phyloP scores from a whole-genome alignment of 1,139 yeast genomes.

The Wickerhamomyces sp. region DNA sequence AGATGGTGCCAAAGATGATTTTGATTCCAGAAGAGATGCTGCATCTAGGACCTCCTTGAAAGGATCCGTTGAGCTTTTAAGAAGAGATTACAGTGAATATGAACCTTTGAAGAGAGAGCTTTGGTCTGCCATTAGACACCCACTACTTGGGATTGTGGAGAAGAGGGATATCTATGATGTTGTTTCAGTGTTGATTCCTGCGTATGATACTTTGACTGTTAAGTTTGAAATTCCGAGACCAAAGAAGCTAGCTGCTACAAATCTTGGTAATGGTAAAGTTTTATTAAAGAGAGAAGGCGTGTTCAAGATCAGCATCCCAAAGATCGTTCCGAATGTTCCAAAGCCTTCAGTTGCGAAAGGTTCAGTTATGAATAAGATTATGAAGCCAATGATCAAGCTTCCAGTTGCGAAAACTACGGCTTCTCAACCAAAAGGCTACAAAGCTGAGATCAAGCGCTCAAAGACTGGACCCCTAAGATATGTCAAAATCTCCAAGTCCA shows the following conservation, averaged over 20 bases:
- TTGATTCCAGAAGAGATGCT: slow-evolving; percentile 46
- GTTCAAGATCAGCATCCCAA: slow-evolving; percentile 28
- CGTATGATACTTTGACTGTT: slow-evolving; percentile 58
- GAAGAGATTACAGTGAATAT: slow-evolving; percentile 65
- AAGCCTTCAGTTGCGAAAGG: slow-evolving; percentile 1
- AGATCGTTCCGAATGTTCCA: slow-evolving; percentile 12
- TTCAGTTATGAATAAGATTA: neutral
- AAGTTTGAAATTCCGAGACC: slow-evolving; percentile 63
- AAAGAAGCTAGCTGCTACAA: slow-evolving; percentile 57
- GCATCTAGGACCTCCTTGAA: slow-evolving; percentile 32
- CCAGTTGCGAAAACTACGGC: slow-evolving; percentile 6
- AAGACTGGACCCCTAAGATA: slow-evolving; percentile 20
- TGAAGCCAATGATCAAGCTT: slow-evolving; percentile 7
- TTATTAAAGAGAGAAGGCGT: slow-evolving; percentile 31
- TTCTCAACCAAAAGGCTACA: slow-evolving; percentile 13
- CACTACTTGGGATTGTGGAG: slow-evolving; percentile 52
- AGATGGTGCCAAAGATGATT: slow-evolving; percentile 37
- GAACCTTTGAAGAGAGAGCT: slow-evolving; percentile 51
- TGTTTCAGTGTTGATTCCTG: slow-evolving; percentile 59
- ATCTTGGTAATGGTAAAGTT: slow-evolving; percentile 27
- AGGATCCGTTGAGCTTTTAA: slow-evolving; percentile 55
- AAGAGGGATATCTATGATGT: slow-evolving; percentile 62
- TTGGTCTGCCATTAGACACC: slow-evolving; percentile 69
- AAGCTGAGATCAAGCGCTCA: slow-evolving; percentile 17
- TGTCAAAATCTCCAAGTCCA: slow-evolving; percentile 18